Evolutionary conservation across 2,329 filamentous ascomycete genomes (phyloP).

Genomic region (Elsinoe arachidis): DNA sequence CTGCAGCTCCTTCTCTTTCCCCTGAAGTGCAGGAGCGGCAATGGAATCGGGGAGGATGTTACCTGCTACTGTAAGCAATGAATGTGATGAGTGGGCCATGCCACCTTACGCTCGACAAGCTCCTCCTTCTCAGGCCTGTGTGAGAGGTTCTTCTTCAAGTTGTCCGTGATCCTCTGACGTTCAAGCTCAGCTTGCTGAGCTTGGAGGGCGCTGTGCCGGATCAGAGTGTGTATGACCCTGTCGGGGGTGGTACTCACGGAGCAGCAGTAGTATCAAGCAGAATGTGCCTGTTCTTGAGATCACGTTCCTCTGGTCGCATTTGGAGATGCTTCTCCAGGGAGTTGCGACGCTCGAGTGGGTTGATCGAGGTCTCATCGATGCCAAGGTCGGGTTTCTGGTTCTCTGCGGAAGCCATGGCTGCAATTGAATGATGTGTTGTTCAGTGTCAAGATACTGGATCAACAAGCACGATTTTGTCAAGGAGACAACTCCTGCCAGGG

Average conservation of each 20-base stretch:
- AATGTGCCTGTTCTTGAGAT: conserved; percentile 61
- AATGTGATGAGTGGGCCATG: not conserved
- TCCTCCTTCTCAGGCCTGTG: conserved; percentile 61
- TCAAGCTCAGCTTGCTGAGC: conserved; percentile 54
- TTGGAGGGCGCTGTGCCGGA: conserved; percentile 45
- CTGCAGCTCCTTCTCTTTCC: conserved; percentile 74
- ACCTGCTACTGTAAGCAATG: conserved; percentile 39
- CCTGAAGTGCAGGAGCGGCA: conserved; percentile 70
- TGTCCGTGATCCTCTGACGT: conserved; percentile 54
- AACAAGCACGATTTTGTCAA: not conserved
- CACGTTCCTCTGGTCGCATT: conserved; percentile 44
- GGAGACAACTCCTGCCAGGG: conserved; percentile 1
- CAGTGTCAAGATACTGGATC: not conserved
- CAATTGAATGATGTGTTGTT: not conserved
- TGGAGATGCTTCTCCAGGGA: conserved; percentile 40
- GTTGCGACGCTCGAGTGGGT: conserved; percentile 20
- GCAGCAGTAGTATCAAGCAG: conserved; percentile 58
- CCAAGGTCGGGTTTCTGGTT: not conserved
- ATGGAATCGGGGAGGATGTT: conserved; percentile 78
- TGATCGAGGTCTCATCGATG: conserved; percentile 14
- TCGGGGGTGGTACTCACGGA: conserved; percentile 42
- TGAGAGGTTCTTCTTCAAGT: conserved; percentile 55
- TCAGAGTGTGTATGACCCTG: not conserved
- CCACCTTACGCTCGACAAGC: conserved; percentile 63
- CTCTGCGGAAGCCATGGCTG: conserved; percentile 8